Evolutionary conservation across 495 filamentous ascomycete species (phyloP).

Genomic region (Penicillium verhagenii): DNA sequence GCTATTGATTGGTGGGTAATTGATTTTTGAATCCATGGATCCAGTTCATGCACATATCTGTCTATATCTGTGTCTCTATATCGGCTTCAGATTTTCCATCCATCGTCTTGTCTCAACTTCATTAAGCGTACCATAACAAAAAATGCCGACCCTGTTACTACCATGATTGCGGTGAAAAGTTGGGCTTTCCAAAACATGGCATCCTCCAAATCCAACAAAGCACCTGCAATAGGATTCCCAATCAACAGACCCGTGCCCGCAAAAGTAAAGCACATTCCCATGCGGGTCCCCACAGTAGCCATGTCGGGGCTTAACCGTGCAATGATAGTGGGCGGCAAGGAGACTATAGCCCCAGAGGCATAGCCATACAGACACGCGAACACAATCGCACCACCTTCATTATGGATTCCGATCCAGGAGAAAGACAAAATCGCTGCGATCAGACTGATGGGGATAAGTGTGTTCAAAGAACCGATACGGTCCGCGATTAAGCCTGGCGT

Average conservation of each 20-base stretch:
- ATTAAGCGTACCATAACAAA: slow-evolving; percentile 3
- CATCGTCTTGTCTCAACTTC: slow-evolving; percentile 4
- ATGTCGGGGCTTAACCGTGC: slow-evolving; percentile 36
- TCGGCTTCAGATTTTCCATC: slow-evolving; percentile 6
- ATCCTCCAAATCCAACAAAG: slow-evolving; percentile 28
- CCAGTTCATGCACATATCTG: too few relatives aligned
- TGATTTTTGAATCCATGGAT: too few relatives aligned
- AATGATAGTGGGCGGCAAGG: slow-evolving; percentile 30
- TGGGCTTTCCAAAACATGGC: slow-evolving; percentile 12
- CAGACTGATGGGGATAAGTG: slow-evolving; percentile 28
- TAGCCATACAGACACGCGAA: slow-evolving; percentile 43
- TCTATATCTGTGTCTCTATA: neutral
- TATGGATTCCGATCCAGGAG: slow-evolving; percentile 34
- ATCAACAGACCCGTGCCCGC: slow-evolving; percentile 53
- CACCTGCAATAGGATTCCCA: slow-evolving; percentile 61
- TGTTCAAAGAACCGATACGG: slow-evolving; percentile 35
- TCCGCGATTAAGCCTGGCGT: slow-evolving; percentile 42
- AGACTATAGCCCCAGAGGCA: slow-evolving; percentile 37
- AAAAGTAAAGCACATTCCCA: slow-evolving; percentile 59
- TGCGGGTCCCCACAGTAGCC: slow-evolving; percentile 54
- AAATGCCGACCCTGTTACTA: slow-evolving; percentile 1
- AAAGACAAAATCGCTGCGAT: slow-evolving; percentile 32
- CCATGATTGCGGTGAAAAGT: slow-evolving; percentile 7
- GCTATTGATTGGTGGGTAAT: too few relatives aligned
- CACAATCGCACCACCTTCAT: slow-evolving; percentile 31